These are phyloP conservation scores for Dothiorella sarmentorum DNA, from an alignment of 2,329 filamentous ascomycete species.

Conservation along the genomic window DNA sequence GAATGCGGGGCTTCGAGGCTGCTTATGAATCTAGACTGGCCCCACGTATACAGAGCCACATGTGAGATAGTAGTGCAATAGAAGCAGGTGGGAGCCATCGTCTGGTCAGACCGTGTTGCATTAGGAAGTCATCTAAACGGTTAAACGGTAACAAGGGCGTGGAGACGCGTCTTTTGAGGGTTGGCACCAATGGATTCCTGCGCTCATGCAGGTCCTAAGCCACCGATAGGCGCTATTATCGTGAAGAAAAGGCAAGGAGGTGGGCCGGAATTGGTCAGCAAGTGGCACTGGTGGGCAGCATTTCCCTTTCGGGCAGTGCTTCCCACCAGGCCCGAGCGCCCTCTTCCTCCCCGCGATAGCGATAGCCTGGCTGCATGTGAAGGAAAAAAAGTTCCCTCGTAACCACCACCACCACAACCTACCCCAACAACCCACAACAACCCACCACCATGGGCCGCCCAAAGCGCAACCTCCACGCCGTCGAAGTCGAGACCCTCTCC, in stretches of 20 bases:
- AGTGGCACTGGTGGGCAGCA: not conserved
- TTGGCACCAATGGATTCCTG: not conserved
- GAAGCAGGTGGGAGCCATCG: too few relatives aligned
- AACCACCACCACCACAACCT: not conserved
- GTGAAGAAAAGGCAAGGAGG: too few relatives aligned
- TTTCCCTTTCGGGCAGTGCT: not conserved
- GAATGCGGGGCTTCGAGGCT: too few relatives aligned
- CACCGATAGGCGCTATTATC: too few relatives aligned
- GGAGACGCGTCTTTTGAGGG: too few relatives aligned
- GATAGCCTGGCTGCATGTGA: not conserved
- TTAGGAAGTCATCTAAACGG: too few relatives aligned
- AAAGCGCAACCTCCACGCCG: constrained; percentile 73
- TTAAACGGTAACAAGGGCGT: not conserved
- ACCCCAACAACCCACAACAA: not conserved
- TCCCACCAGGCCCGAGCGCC: not conserved
- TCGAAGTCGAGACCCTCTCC: constrained; percentile 67
- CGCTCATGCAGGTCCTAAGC: not conserved
- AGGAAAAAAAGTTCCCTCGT: not conserved
- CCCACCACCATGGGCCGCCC: constrained; percentile 61
- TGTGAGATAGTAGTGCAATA: too few relatives aligned
- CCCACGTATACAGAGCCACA: too few relatives aligned
- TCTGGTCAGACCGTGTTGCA: too few relatives aligned
- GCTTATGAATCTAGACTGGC: too few relatives aligned
- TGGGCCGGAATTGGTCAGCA: not conserved
- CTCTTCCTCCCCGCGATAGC: too few relatives aligned